These are phyloP conservation scores for Pyrenochaeta sp. DNA, from an alignment of 2,329 filamentous ascomycete genomes.

Conservation along the genomic window DNA sequence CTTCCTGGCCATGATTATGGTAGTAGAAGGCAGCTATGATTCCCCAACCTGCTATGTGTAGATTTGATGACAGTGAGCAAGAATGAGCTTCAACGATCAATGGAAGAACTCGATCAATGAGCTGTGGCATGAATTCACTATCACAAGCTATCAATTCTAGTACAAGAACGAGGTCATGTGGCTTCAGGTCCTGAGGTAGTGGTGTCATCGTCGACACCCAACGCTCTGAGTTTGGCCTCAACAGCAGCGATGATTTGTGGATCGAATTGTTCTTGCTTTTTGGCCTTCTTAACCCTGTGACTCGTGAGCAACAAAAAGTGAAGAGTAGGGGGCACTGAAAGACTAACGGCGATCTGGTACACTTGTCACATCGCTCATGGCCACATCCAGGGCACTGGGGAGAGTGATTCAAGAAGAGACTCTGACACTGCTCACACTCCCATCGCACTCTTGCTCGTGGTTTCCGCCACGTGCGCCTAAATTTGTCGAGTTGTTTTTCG, in stretches of 20 bases:
- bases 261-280: slow-evolving; percentile 64
- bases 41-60: too few relatives aligned
- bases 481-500: slow-evolving; percentile 35
- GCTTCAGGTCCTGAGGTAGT: slow-evolving; percentile 25
- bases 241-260: slow-evolving; percentile 67
- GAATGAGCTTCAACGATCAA: not conserved
- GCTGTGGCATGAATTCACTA: not conserved
- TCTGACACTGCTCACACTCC: slow-evolving; percentile 70
- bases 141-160: not conserved
- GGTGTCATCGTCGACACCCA: slow-evolving; percentile 37
- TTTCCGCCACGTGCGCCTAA: slow-evolving; percentile 54
- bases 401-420: slow-evolving; percentile 64
- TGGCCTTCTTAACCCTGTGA: slow-evolving; percentile 64
- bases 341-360: slow-evolving; percentile 62
- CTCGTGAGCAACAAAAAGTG: slow-evolving; percentile 12
- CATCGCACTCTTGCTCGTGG: slow-evolving; percentile 56
- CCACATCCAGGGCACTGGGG: slow-evolving; percentile 68
- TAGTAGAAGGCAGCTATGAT: too few relatives aligned
- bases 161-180: slow-evolving; percentile 3
- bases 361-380: slow-evolving; percentile 67
- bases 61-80: not conserved
- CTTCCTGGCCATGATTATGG: too few relatives aligned
- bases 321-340: not conserved
- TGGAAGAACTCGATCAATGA: not conserved
- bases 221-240: slow-evolving; percentile 61